Percentiles rank a stretch among this genome's conserved stretches.
These are phyloP conservation scores for Pelargonium myrrhifolium DNA, from an alignment of 441 rosid species.

Conservation along the genomic window DNA sequence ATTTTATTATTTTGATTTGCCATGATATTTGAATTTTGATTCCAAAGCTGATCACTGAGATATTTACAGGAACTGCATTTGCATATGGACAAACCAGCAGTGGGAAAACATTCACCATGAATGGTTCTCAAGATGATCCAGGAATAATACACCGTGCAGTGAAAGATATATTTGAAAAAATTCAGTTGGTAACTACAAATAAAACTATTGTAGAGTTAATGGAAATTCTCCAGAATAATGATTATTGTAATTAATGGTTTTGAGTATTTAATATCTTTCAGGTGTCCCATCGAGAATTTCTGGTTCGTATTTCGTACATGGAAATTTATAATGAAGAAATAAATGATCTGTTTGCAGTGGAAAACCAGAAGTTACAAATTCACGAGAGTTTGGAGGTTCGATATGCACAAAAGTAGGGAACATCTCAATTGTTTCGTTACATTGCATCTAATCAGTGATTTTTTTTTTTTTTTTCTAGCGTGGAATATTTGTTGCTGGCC, in stretches of 20 bases:
- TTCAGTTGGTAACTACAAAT: constrained; percentile 33
- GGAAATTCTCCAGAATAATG: neutral
- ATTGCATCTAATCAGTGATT: too few relatives aligned
- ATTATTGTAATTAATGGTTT: constrained; percentile 14
- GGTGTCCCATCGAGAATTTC: constrained; percentile 73
- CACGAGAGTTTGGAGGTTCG: constrained; percentile 91
- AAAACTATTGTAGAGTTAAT: neutral
- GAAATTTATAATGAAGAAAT: constrained; percentile 91
- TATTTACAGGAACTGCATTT: constrained; percentile 65
- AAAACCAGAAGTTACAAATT: constrained; percentile 73
- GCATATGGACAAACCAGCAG: constrained; percentile 98
- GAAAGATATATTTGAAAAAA: constrained; percentile 52
- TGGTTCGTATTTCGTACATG: constrained; percentile 86
- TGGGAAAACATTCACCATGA: constrained; percentile 93
- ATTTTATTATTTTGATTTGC: neutral
- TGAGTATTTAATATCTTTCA: constrained; percentile 21
- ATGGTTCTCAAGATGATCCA: constrained; percentile 65
- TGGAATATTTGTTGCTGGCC: constrained; percentile 83
- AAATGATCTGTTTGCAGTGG: constrained; percentile 67
- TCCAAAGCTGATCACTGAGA: neutral
- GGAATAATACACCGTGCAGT: constrained; percentile 75
- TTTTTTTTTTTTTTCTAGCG: too few relatives aligned
- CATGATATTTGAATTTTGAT: neutral
- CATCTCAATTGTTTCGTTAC: neutral
- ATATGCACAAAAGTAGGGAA: constrained; percentile 5